Percentiles rank a stretch among this genome's conserved stretches.
Conservation (phyloP, 2,329 filamentous ascomycete genomes). For the Sporothrix pseudoabietina region DNA sequence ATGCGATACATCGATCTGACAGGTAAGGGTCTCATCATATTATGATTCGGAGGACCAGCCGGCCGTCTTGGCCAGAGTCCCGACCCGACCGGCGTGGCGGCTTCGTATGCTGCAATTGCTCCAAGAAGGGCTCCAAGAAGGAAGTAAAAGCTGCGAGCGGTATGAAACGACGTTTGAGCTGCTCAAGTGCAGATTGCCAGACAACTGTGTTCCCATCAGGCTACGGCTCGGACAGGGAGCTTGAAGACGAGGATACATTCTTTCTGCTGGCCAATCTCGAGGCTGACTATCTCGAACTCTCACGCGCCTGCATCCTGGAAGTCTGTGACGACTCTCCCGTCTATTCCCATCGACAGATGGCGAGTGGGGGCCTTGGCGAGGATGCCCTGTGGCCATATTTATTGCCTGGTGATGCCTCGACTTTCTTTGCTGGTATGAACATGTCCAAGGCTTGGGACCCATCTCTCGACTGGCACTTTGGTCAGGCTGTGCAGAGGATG, state of each 20-base stretch:
- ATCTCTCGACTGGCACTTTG: not conserved
- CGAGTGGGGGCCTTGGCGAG: not conserved
- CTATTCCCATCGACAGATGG: too few species aligned
- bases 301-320: not conserved
- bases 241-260: not conserved
- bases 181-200: not conserved
- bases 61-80: not conserved
- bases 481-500: not conserved
- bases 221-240: not conserved
- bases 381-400: not conserved
- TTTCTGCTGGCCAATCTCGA: not conserved
- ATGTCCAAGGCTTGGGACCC: not conserved
- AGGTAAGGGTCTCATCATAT: conserved; percentile 13
- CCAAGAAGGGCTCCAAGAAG: not conserved
- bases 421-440: not conserved
- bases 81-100: conserved; percentile 19
- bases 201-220: not conserved
- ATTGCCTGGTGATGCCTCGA: not conserved
- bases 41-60: conserved; percentile 15
- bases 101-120: not conserved
- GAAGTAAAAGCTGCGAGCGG: not conserved
- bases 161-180: not conserved
- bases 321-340: not conserved
- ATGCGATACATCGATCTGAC: not conserved
- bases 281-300: not conserved